phyloP scores from a whole-genome alignment of 2,329 filamentous ascomycete species.

The Didymellaceae sp. region DNA sequence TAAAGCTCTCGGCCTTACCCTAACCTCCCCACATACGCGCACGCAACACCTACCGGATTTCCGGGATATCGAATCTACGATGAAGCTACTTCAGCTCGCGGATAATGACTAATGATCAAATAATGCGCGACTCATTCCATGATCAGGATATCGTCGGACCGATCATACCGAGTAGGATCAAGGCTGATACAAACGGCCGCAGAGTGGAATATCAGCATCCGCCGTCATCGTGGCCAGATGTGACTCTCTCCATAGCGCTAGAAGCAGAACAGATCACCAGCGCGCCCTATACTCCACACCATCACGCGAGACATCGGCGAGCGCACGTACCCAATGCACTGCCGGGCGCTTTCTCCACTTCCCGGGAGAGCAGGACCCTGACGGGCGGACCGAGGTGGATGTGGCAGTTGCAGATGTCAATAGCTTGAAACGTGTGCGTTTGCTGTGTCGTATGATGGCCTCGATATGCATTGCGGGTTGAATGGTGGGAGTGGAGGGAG shows the following conservation, averaged over 20 bases:
- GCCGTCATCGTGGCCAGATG: neutral
- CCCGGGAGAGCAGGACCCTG: slow-evolving; percentile 6
- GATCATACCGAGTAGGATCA: no score
- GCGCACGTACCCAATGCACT: slow-evolving; percentile 3
- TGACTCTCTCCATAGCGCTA: neutral
- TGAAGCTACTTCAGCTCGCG: neutral
- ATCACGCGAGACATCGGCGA: slow-evolving; percentile 9
- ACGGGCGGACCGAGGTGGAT: slow-evolving; percentile 6
- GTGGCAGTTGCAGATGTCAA: slow-evolving; percentile 13
- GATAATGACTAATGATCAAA: neutral
- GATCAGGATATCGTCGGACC: no score
- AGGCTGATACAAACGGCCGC: no score
- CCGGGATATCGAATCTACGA: neutral
- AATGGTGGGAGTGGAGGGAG: neutral
- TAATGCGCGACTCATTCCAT: no score
- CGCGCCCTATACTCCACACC: neutral
- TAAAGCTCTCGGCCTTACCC: neutral
- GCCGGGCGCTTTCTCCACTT: slow-evolving; percentile 4
- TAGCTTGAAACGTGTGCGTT: slow-evolving; percentile 14
- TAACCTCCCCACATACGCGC: neutral
- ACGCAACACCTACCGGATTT: neutral
- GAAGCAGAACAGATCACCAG: neutral
- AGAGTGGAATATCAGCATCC: neutral
- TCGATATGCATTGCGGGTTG: neutral
- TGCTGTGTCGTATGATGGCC: slow-evolving; percentile 6